Evolutionary conservation across 805 yeast genomes (phyloP).

Genomic region (Wickerhamomyces subpelliculosus): DNA sequence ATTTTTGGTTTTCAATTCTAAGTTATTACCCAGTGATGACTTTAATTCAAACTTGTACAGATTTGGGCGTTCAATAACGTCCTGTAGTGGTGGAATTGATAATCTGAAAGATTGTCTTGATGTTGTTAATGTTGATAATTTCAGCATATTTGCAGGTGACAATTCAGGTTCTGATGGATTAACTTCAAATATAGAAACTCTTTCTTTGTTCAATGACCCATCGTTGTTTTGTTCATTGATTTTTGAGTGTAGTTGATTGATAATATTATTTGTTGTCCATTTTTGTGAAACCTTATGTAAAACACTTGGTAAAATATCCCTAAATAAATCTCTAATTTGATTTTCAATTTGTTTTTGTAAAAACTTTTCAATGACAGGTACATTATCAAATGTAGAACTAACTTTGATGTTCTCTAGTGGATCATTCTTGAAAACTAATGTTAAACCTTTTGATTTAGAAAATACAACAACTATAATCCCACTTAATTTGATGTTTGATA

Average conservation of each 20-base stretch:
- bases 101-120: conserved; percentile 80
- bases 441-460: conserved; percentile 73
- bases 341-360: conserved; percentile 76
- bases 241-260: conserved; percentile 19
- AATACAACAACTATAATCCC: conserved; percentile 85
- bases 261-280: conserved; percentile 41
- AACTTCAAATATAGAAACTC: conserved; percentile 40
- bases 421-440: conserved; percentile 82
- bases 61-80: conserved; percentile 48
- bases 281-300: conserved; percentile 68
- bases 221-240: conserved; percentile 14
- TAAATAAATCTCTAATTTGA: conserved; percentile 71
- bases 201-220: conserved; percentile 4
- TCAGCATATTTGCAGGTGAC: conserved; percentile 59
- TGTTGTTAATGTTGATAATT: conserved; percentile 59
- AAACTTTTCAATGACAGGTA: conserved; percentile 77
- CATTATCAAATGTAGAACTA: conserved; percentile 79
- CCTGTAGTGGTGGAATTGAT: conserved; percentile 49
- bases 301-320: conserved; percentile 79
- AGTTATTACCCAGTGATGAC: conserved; percentile 3
- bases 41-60: conserved; percentile 17
- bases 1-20: conserved; percentile 7
- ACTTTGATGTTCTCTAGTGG: conserved; percentile 81
- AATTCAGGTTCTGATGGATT: conserved; percentile 56
- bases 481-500: conserved; percentile 63